Conservation (phyloP, 257 asterid genomes). For the Euphrasia confusa region DNA sequence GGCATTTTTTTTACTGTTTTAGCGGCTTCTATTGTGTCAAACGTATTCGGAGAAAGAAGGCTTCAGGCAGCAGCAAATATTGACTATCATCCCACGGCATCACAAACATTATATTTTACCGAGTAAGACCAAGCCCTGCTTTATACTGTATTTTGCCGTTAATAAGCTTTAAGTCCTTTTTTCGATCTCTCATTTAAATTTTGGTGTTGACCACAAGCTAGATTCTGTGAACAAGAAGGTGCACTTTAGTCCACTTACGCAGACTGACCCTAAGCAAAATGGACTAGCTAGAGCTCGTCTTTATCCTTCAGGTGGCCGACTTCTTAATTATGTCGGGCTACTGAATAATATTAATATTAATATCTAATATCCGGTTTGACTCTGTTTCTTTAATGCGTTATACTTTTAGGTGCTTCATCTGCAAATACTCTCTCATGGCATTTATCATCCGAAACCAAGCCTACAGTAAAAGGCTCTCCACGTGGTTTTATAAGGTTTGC, state of each 20-base stretch:
- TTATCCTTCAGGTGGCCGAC: slow-evolving; percentile 62
- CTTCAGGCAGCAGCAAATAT: slow-evolving; percentile 83
- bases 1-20: neutral
- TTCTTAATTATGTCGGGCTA: slow-evolving; percentile 18
- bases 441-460: slow-evolving; percentile 88
- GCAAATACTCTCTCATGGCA: slow-evolving; percentile 94
- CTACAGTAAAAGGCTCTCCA: slow-evolving; percentile 72
- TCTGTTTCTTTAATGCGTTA: slow-evolving; percentile 9
- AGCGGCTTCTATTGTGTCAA: slow-evolving; percentile 85
- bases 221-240: slow-evolving; percentile 88
- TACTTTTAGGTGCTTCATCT: slow-evolving; percentile 60
- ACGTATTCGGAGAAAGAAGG: slow-evolving; percentile 77
- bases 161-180: slow-evolving; percentile 17
- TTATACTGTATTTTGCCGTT: slow-evolving; percentile 3
- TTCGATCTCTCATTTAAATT: slow-evolving; percentile 14
- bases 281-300: slow-evolving; percentile 52
- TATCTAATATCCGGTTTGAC: slow-evolving; percentile 3
- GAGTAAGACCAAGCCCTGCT: slow-evolving; percentile 41
- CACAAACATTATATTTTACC: slow-evolving; percentile 95
- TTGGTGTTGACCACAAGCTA: slow-evolving; percentile 29
- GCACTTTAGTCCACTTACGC: slow-evolving; percentile 75
- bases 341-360: neutral
- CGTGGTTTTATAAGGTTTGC: slow-evolving; percentile 56
- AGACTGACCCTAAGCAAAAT: slow-evolving; percentile 59
- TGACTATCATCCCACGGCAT: slow-evolving; percentile 84